Conservation (phyloP, 2,329 filamentous ascomycete genomes). For the Sclerotinia minor region DNA sequence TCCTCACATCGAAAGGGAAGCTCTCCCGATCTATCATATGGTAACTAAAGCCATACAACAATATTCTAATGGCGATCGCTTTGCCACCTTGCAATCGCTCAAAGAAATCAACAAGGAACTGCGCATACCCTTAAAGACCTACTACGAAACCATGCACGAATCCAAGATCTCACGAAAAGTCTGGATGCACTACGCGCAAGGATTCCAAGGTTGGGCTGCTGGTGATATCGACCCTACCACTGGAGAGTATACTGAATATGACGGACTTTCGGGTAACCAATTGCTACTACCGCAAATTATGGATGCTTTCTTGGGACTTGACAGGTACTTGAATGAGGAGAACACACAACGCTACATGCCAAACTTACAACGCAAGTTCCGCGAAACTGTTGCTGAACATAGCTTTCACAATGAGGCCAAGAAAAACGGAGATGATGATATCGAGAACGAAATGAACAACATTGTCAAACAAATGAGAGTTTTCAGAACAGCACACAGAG, state of each 20-base stretch:
- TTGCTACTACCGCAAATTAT: constrained; percentile 42
- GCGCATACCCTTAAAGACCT: constrained; percentile 36
- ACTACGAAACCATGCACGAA: constrained; percentile 40
- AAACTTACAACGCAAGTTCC: constrained; percentile 16
- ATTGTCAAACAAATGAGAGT: constrained; percentile 42
- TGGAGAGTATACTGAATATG: constrained; percentile 39
- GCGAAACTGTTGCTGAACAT: constrained; percentile 13
- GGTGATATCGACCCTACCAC: constrained; percentile 35
- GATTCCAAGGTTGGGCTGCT: constrained; percentile 44
- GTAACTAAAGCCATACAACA: constrained; percentile 19
- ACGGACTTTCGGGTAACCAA: constrained; percentile 44
- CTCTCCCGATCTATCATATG: constrained; percentile 20
- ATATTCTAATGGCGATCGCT: constrained; percentile 18
- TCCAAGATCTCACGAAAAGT: constrained; percentile 35
- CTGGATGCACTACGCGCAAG: constrained; percentile 43
- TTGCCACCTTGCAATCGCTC: constrained; percentile 14
- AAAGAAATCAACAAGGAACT: constrained; percentile 26
- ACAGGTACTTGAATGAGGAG: constrained; percentile 38
- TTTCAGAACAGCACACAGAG: constrained; percentile 42
- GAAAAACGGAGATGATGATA: constrained; percentile 31
- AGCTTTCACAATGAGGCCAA: constrained; percentile 17
- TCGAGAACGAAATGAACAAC: constrained; percentile 36
- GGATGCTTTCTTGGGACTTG: constrained; percentile 44
- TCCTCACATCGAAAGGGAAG: constrained; percentile 37
- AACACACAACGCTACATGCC: constrained; percentile 27